Percentiles rank a stretch among this genome's conserved stretches.
These are phyloP conservation scores for Pyrrhoderma lamaoense DNA, from an alignment of 1,284 basidiomycete genomes.

Conservation along the genomic window DNA sequence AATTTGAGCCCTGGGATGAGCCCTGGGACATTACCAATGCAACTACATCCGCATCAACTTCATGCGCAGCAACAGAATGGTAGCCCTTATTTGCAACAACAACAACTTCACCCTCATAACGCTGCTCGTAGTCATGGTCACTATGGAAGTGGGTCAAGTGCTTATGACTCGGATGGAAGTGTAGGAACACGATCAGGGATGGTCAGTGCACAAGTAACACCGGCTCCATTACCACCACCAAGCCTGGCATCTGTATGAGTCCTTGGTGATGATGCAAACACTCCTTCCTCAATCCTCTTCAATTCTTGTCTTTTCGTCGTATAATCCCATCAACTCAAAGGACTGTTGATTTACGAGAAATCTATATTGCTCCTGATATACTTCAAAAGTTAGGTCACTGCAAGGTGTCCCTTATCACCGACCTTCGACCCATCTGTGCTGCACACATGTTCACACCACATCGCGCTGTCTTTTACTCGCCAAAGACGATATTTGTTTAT, in stretches of 20 bases:
- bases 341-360: no score
- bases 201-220: conserved; percentile 14
- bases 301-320: background rate
- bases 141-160: conserved; percentile 11
- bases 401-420: no score
- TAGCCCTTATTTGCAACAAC: no score
- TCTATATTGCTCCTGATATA: no score
- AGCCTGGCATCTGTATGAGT: conserved; percentile 9
- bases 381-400: no score
- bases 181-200: conserved; percentile 2
- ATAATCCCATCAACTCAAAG: no score
- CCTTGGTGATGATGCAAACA: background rate
- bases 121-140: background rate
- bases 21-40: background rate
- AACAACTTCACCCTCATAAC: background rate
- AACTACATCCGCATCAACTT: background rate
- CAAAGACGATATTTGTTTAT: no score
- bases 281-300: no score
- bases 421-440: no score
- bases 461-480: no score
- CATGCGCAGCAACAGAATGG: conserved; percentile 4
- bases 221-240: conserved; percentile 11
- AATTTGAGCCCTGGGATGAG: background rate
- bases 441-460: no score
- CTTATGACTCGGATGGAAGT: conserved; percentile 14